Evolutionary conservation across 768 basidiomycete genomes (phyloP).

Genomic region (Boletus rubescentipes): DNA sequence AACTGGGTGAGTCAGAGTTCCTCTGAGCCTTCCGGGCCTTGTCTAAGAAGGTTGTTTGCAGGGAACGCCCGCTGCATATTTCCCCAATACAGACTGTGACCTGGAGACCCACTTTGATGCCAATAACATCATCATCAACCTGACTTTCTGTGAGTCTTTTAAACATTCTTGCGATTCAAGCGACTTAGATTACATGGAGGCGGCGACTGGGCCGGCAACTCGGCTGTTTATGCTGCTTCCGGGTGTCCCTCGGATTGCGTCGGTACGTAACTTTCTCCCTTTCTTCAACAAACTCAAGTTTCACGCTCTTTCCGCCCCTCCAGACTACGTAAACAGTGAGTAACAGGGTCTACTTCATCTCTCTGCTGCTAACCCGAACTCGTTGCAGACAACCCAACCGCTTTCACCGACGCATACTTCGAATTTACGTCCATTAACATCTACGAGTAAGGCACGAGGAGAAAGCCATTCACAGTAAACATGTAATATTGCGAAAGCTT

Average conservation of each 20-base stretch:
- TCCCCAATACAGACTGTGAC: constrained; percentile 41
- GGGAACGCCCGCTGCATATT: constrained; percentile 37
- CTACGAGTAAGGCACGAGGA: constrained; percentile 25
- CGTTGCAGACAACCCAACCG: constrained; percentile 34
- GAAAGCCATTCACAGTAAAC: neutral
- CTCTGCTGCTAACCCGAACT: neutral
- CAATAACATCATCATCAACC: constrained; percentile 35
- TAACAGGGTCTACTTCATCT: neutral
- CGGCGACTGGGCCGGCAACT: constrained; percentile 31
- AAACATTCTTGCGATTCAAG: neutral
- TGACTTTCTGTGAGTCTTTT: constrained; percentile 31
- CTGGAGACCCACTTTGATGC: constrained; percentile 36
- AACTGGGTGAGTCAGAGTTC: constrained; percentile 22
- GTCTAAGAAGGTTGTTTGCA: neutral
- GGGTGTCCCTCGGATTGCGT: constrained; percentile 33
- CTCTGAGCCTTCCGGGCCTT: neutral
- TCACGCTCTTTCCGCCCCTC: neutral
- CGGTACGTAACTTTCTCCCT: constrained; percentile 13
- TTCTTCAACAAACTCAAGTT: neutral
- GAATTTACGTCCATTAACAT: constrained; percentile 38
- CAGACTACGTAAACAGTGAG: constrained; percentile 31
- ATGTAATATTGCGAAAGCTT: constrained; percentile 1
- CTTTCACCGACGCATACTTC: constrained; percentile 44
- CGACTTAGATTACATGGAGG: constrained; percentile 16
- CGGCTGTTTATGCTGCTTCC: constrained; percentile 26